Base-by-base conservation (phyloP, 768 basidiomycete species). In the Trametes villosa region DNA sequence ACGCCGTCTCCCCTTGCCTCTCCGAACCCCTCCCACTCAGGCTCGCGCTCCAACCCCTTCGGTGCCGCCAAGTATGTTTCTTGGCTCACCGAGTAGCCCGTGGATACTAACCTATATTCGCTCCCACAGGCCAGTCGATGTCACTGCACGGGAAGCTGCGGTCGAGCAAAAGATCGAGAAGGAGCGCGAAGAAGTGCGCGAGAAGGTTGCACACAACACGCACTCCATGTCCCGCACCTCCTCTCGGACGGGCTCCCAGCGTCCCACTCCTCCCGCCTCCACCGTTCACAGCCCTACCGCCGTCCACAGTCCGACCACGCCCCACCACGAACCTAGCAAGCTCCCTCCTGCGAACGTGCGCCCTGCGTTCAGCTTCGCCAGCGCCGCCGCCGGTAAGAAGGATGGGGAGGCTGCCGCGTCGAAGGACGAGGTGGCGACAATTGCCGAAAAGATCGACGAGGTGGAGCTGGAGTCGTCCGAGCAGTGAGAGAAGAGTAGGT, bases 361-460 rank as follows among this genome's bases (percentile, higher is more conserved):
- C 54, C 87, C 92, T 0, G 79, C 83, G 5, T 78, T 94, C 65
- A 94, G 92, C 70, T 96, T 96, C 67, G 92, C 93, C 0, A 88
- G 80, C 55, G 93, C 87, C 38, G 89, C 90, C 1, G 80, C 83
- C 17, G 68, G 64, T 20, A 81, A 78, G 70, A 82, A 79, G 66
- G 79, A 79, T 26, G 67, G 65, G 9, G 64, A 60, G 47, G 65
- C 63, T 20, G 52, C 63, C 40, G 54, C 53, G 13, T 41, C 36
- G 5, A 67, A 38, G 65, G 67, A 71, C 15, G 71, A 67, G 15
- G 63, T 65, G 3, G 57, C 68, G 9, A 69, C 66, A 17, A 60
- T 63, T 26, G 60, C 73, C 8, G 72, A 77, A 41, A 72, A 76
- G 58, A 57, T 77, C 42, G 75, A 71, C 24, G 78, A 79, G 59